Evolutionary conservation across 768 basidiomycete species (phyloP).

Genomic region (Mycena olivaceomarginata): DNA sequence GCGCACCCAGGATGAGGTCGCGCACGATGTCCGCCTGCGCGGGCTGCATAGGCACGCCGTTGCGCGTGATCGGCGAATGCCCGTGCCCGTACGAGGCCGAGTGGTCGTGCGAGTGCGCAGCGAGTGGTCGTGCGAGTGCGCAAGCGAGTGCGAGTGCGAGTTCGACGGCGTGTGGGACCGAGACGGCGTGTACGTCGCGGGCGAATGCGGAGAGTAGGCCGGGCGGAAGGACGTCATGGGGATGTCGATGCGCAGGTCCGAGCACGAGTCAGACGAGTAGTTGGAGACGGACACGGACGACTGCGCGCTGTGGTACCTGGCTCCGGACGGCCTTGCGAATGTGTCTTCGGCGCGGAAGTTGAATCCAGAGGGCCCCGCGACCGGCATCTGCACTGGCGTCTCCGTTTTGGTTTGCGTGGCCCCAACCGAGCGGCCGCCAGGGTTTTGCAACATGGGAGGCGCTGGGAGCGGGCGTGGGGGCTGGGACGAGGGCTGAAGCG

Average conservation of each 20-base stretch:
- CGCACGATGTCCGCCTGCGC: constrained; percentile 36
- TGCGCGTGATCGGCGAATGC: constrained; percentile 41
- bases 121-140: constrained; percentile 10
- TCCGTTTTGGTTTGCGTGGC: constrained; percentile 35
- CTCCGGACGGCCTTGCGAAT: not conserved
- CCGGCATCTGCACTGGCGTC: not conserved
- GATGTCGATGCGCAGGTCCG: constrained; percentile 42
- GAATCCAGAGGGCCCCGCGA: not conserved
- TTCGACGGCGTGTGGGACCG: not conserved
- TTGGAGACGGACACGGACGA: constrained; percentile 36
- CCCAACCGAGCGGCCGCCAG: constrained; percentile 35
- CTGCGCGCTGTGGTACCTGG: constrained; percentile 26
- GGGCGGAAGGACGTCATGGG: constrained; percentile 25
- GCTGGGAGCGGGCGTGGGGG: constrained; percentile 14
- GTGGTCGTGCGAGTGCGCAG: constrained; percentile 21
- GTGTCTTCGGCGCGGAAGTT: not conserved
- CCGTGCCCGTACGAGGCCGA: constrained; percentile 24
- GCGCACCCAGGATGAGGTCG: constrained; percentile 22
- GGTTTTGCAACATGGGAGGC: constrained; percentile 15
- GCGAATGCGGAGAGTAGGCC: not conserved
- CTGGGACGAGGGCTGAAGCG: not conserved
- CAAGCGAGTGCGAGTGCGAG: constrained; percentile 11
- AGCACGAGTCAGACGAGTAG: constrained; percentile 20
- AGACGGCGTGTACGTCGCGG: not conserved
- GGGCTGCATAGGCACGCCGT: constrained; percentile 39